Conservation (phyloP, 345 rosid genomes). For the Sonneratia alba region DNA sequence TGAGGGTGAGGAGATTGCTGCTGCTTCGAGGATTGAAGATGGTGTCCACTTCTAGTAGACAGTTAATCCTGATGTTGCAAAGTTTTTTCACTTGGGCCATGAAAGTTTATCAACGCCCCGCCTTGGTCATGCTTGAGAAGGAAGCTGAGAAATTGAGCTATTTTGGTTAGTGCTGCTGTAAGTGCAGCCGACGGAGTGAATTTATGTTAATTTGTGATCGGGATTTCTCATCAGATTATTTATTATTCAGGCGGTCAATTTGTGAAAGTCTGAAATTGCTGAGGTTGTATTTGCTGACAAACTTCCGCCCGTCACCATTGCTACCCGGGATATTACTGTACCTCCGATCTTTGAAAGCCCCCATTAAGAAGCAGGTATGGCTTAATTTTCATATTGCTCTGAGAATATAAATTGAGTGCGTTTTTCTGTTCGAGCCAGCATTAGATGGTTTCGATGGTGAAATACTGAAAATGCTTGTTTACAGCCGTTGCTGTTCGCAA, state of each 20-base stretch:
- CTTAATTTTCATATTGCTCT: not conserved
- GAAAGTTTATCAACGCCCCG: conserved; percentile 55
- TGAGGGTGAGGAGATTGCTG: conserved; percentile 71
- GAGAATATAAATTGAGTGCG: not conserved
- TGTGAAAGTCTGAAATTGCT: conserved; percentile 53
- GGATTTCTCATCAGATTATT: not conserved
- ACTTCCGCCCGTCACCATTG: conserved; percentile 75
- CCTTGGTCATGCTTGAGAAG: conserved; percentile 66
- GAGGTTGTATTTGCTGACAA: conserved; percentile 72
- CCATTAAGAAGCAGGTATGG: conserved; percentile 78
- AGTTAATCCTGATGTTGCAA: conserved; percentile 74
- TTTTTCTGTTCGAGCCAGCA: not conserved
- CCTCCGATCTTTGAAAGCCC: conserved; percentile 72
- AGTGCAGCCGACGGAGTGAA: not conserved
- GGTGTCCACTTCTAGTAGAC: conserved; percentile 91
- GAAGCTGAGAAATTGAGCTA: conserved; percentile 77
- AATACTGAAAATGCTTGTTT: conserved; percentile 13
- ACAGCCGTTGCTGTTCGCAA: conserved; percentile 72
- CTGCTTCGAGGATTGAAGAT: conserved; percentile 86
- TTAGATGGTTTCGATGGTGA: not conserved
- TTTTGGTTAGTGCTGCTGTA: conserved; percentile 50
- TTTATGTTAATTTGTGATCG: not conserved
- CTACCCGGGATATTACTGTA: conserved; percentile 65
- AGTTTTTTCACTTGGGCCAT: conserved; percentile 80
- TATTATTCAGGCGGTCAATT: conserved; percentile 69